Base-by-base conservation (phyloP, 1,284 basidiomycete genomes). In the Tetrapyrgos nigripes region DNA sequence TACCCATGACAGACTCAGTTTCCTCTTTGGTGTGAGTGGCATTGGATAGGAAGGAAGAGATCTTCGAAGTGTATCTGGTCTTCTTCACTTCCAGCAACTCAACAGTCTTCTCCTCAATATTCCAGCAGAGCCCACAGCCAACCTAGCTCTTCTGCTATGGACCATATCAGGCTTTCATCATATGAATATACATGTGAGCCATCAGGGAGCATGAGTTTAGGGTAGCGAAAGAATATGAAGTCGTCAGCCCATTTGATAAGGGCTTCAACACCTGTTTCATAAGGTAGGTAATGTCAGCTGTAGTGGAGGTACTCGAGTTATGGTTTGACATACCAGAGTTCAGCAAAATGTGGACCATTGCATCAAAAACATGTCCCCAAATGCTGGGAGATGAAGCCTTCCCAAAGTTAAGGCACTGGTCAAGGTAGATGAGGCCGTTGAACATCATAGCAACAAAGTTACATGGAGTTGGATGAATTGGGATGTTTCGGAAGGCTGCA, bases 241-340 rank as follows among this genome's bases (percentile, higher is more conserved):
- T 78, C 68, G 52, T 78, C 70, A 0, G 75, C 76, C 76, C 76
- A 79, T 55, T 78, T 79, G 5, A 70, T 53, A 0, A 72, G 45
- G 1, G 61, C 67, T 17, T 62, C 64, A 10, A 69, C 60, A 8
- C 62, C 66, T n/a, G 24, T 23, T n/a, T n/a, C n/a, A n/a, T n/a
- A n/a, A n/a, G n/a, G n/a, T n/a, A n/a, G n/a, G n/a, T n/a, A n/a
- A n/a, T n/a, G n/a, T n/a, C n/a, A n/a, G n/a, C n/a, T n/a, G n/a
- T n/a, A n/a, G n/a, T n/a, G n/a, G n/a, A n/a, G n/a, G n/a, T n/a
- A n/a, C n/a, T n/a, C n/a, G n/a, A n/a, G n/a, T n/a, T n/a, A n/a
- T n/a, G n/a, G n/a, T n/a, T n/a, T n/a, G n/a, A n/a, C n/a, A n/a
- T n/a, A n/a, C n/a, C n/a, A n/a, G n/a, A n/a, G n/a, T 47, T 26